Percentiles rank a stretch among this genome's conserved stretches.
Conservation (phyloP, 2,329 filamentous ascomycete genomes). For the Fusarium veterinarium region DNA sequence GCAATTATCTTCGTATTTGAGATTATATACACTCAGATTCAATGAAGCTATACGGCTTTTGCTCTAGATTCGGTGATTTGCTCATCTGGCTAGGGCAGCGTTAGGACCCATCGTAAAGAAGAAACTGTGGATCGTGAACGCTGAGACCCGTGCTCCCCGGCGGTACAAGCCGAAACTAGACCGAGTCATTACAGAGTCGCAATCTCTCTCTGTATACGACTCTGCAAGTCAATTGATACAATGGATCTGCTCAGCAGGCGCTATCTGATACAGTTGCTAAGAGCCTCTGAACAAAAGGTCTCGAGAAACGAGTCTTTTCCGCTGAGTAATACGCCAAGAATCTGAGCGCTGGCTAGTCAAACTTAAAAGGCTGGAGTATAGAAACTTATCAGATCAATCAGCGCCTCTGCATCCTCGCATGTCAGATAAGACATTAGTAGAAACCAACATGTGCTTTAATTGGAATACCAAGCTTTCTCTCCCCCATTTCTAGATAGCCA, state of each 20-base stretch:
- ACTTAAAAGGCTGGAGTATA: neutral
- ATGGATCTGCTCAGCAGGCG: neutral
- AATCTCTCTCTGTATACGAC: neutral
- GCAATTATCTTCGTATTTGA: neutral
- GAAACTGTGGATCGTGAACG: neutral
- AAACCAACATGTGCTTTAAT: neutral
- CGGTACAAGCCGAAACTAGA: neutral
- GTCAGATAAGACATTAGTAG: neutral
- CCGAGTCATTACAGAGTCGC: neutral
- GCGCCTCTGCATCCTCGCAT: neutral
- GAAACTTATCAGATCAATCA: conserved; percentile 3
- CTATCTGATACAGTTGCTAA: neutral
- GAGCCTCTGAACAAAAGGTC: neutral
- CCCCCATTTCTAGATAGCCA: neutral
- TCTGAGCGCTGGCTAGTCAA: neutral
- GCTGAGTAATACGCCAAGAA: neutral
- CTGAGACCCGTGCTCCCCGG: neutral
- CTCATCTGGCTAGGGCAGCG: neutral
- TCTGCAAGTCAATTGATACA: neutral
- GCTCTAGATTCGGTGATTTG: neutral
- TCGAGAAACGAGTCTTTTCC: neutral
- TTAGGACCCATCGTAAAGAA: neutral
- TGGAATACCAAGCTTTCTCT: neutral
- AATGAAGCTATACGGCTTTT: neutral
- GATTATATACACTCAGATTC: neutral